Evolutionary conservation across 768 basidiomycete species (phyloP).

Genomic region (Exidia glandulosa): DNA sequence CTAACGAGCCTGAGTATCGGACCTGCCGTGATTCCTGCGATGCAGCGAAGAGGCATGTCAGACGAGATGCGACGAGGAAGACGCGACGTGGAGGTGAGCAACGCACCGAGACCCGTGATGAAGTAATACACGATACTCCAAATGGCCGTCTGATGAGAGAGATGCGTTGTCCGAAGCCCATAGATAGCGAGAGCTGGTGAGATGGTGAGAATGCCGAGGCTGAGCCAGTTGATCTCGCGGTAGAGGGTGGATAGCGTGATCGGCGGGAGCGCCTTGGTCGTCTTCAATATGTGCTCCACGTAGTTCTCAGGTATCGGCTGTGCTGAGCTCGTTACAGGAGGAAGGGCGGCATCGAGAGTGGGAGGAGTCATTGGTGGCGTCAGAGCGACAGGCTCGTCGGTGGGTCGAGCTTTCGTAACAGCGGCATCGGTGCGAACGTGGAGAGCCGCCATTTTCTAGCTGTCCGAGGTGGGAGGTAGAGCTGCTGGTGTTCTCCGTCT

Average conservation of each 20-base stretch:
- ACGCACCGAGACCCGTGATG: constrained; percentile 70
- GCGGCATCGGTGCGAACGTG: neutral
- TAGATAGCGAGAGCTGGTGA: constrained; percentile 64
- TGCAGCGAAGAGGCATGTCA: neutral
- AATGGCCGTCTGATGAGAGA: constrained; percentile 65
- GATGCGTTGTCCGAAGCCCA: constrained; percentile 52
- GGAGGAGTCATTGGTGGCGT: neutral
- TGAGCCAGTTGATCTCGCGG: constrained; percentile 68
- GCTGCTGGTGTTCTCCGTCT: no score
- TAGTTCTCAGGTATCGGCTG: constrained; percentile 64
- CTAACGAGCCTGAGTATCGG: neutral
- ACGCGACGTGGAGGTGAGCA: no score
- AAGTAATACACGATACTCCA: constrained; percentile 62
- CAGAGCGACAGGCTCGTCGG: constrained; percentile 6
- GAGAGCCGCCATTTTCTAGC: no score
- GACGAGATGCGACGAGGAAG: neutral
- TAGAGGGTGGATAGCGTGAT: constrained; percentile 47
- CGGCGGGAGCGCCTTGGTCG: constrained; percentile 56
- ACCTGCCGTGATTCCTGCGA: constrained; percentile 59
- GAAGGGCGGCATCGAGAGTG: neutral
- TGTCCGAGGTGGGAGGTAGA: no score
- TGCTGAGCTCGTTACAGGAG: neutral
- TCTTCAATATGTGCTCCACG: constrained; percentile 62
- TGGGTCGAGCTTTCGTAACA: neutral
- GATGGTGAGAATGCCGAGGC: constrained; percentile 56